Percentiles rank a stretch among this genome's conserved stretches.
These are phyloP conservation scores for Cladosporium sphaerospermum DNA, from an alignment of 2,329 filamentous ascomycete genomes.

Conservation along the genomic window DNA sequence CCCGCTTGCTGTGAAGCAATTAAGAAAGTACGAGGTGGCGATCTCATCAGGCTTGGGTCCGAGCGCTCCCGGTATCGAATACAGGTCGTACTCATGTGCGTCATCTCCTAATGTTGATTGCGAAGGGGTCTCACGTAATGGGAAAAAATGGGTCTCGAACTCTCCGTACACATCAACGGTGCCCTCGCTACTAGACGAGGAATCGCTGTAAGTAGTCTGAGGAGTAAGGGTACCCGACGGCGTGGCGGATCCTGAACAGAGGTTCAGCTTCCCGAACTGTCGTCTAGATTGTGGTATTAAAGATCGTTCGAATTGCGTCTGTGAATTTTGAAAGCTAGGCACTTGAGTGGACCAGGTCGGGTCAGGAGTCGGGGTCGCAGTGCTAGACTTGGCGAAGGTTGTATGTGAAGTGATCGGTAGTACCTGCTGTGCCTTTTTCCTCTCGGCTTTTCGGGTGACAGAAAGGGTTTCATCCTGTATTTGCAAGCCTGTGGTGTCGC, in stretches of 20 bases:
- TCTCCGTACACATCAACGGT: constrained; percentile 21
- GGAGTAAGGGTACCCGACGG: constrained; percentile 16
- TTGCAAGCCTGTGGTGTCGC: constrained; percentile 27
- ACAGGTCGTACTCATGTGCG: neutral
- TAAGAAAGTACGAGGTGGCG: constrained; percentile 26
- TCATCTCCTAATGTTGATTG: neutral
- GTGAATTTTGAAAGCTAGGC: neutral
- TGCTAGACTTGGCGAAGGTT: constrained; percentile 8
- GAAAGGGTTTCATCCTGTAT: constrained; percentile 30
- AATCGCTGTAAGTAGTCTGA: constrained; percentile 16
- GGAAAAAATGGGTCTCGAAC: constrained; percentile 11
- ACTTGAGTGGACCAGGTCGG: neutral
- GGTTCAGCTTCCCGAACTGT: too few relatives aligned
- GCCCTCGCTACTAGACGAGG: constrained; percentile 22
- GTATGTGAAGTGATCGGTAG: constrained; percentile 18
- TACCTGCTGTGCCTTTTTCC: constrained; percentile 19
- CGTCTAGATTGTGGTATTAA: too few relatives aligned
- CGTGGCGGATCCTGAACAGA: constrained; percentile 4
- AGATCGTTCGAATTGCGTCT: too few relatives aligned
- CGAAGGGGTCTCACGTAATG: neutral
- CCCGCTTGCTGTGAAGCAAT: constrained; percentile 23
- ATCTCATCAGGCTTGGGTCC: constrained; percentile 19
- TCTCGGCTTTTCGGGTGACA: constrained; percentile 22
- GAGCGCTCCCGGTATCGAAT: neutral
- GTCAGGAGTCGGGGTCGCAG: constrained; percentile 15